Evolutionary conservation across 1,139 yeast species (phyloP), one percentile per base, ranked within the genome.

Genomic region (Meyerozyma athensensis): DNA sequence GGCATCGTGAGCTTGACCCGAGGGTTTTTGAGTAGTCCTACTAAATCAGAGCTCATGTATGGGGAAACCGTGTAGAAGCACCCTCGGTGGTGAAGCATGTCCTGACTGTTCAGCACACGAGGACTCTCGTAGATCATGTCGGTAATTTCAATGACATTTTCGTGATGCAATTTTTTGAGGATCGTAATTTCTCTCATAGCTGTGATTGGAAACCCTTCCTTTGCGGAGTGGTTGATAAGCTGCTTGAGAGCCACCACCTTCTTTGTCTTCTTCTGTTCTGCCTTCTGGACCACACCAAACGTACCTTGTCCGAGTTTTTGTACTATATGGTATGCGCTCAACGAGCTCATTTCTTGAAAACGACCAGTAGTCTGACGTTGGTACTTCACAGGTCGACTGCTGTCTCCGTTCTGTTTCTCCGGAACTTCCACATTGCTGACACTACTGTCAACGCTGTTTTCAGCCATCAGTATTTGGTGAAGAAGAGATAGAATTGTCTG

Each of bases 161-260:
- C 61, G 53, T 90, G 89, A 38, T 72, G 62, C 39, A 94, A 64
- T 41, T 74, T 72, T 56, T 86, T 87, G 56, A 94, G 67, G 16
- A 90, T 87, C 16, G 86, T 78, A 44, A 92, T 89, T 54, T 94
- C 99, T 45, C 99, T 72, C 61, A 90, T 76, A 4, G 98, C 97
- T 0, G 98, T 94, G 18, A 94, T 81, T 1, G 99, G 98, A 56
- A 92, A 89, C 23, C 96, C 92, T 49, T 89, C 96, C 50, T 85
- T 86, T 34, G 85, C 87, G 38, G 86, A 84, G 52, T 86, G 92
- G 45, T 86, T 77, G 17, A 90, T 67, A 36, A 92, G 77, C 54
- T 85, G 86, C 58, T 94, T 94, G 49, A 94, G 67, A 2, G 76
- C 76, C 30, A 70, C 75, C 7, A 64, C 33, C 33, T 58, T 47